Base-by-base conservation (phyloP, 768 basidiomycete species). In the Cystofilobasidium capitatum region DNA sequence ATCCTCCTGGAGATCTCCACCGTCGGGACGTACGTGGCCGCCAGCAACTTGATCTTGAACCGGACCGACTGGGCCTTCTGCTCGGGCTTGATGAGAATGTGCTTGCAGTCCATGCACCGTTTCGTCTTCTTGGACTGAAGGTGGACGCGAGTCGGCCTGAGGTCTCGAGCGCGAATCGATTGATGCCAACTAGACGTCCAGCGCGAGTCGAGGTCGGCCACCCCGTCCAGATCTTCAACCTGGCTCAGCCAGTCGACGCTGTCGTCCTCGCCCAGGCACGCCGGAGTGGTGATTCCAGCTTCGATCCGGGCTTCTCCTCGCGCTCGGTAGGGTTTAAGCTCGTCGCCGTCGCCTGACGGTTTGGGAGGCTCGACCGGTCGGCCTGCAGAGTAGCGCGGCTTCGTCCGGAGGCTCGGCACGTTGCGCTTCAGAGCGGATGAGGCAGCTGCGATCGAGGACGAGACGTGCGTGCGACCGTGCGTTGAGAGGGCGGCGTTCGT, bases 31-130 rank as follows among this genome's bases (percentile, higher is more conserved):
- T 98, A 98, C 75, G 88, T 94, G 35, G 89, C 85, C 0, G 94
- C 96, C 65, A 94, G 89, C 60, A 98, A 85, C 77, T 98, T 98
- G 78, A 99, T 97, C 79, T 97, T 97, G 82, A 87, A 97, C 22
- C 91, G 85, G 42, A 89, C 87, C 22, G 89, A 91, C 72, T 91
- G 90, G 0, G 92, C 88, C 75, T 99, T 99, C 74, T 93, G 88
- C 76, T 99, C 96, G 4, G 96, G 96, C 76, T 97, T 96, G 78
- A 97, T 96, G 70, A 99, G 83, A 72, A 98, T 96, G 77, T 98
- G 94, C 22, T 89, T 86, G 75, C 96, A 99, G 2, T 82, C 82
- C 17, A 91, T 87, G 79, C 96, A 99, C 5, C 96, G 89, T 78
- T 98, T 98, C 3, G 92, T 91, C 62, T 88, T 85, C 77, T 97